Conservation (phyloP, 345 rosid species). For the Citrus maxima region DNA sequence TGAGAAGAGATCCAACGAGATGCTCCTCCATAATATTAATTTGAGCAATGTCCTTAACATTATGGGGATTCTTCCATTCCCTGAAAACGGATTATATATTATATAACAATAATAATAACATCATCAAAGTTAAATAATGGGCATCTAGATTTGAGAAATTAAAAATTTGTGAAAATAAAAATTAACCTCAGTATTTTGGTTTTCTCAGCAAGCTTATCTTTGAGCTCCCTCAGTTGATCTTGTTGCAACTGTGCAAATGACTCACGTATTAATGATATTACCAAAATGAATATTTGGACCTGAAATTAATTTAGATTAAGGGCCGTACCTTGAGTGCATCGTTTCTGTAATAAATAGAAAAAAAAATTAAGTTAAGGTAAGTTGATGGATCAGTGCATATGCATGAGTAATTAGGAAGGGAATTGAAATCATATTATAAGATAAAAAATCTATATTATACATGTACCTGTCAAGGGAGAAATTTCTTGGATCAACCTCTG, state of each 20-base stretch:
- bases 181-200: conserved; percentile 25
- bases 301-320: background rate
- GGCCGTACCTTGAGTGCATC: conserved; percentile 13
- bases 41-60: conserved; percentile 6
- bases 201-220: conserved; percentile 17
- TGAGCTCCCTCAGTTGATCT: conserved; percentile 10
- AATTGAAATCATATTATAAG: too few species aligned
- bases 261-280: background rate
- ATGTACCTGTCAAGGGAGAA: conserved; percentile 2
- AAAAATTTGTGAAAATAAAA: too few species aligned
- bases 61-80: conserved; percentile 26
- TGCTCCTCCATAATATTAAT: conserved; percentile 29
- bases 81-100: background rate
- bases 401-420: background rate
- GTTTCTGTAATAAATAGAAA: conserved; percentile 5
- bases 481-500: background rate
- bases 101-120: background rate
- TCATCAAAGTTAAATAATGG: too few species aligned
- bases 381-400: background rate
- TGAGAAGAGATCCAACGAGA: conserved; percentile 12
- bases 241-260: conserved; percentile 2
- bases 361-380: background rate
- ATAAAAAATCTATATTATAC: too few species aligned
- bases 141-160: too few species aligned
- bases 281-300: background rate